Conservation (phyloP, 139 green algal species). For the Closterium sp. region DNA sequence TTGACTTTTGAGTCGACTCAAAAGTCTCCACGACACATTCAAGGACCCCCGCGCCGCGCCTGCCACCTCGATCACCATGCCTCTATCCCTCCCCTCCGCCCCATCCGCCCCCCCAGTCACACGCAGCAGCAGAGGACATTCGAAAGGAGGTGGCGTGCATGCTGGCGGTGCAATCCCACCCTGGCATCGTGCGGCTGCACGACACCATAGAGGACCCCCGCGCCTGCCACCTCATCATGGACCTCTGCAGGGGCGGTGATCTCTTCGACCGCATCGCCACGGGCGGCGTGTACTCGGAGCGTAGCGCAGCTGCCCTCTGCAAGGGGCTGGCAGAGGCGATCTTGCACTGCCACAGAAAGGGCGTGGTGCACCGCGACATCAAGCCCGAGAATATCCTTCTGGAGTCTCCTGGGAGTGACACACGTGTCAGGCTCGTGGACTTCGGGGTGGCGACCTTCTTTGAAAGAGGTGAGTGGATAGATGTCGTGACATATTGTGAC, state of each 20-base stretch:
- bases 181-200: background rate
- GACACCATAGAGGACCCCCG: background rate
- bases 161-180: background rate
- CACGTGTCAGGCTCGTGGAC: background rate
- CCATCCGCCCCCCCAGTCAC: background rate
- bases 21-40: too few relatives aligned
- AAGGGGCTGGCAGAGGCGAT: too few relatives aligned
- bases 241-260: background rate
- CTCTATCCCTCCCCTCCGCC: too few relatives aligned
- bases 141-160: background rate
- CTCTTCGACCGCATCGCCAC: background rate
- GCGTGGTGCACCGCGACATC: background rate
- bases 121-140: background rate
- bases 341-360: background rate
- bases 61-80: too few relatives aligned
- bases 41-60: too few relatives aligned
- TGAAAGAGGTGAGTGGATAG: too few relatives aligned
- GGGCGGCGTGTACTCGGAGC: background rate
- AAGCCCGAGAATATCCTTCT: background rate
- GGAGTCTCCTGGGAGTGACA: background rate
- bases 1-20: too few relatives aligned
- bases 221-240: too few relatives aligned
- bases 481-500: too few relatives aligned
- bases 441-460: background rate
- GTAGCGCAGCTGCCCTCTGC: too few relatives aligned